Percentiles rank a stretch among this genome's conserved stretches.
Evolutionary conservation across 1,284 basidiomycete genomes (phyloP).

Genomic region (Coniophora puteana): DNA sequence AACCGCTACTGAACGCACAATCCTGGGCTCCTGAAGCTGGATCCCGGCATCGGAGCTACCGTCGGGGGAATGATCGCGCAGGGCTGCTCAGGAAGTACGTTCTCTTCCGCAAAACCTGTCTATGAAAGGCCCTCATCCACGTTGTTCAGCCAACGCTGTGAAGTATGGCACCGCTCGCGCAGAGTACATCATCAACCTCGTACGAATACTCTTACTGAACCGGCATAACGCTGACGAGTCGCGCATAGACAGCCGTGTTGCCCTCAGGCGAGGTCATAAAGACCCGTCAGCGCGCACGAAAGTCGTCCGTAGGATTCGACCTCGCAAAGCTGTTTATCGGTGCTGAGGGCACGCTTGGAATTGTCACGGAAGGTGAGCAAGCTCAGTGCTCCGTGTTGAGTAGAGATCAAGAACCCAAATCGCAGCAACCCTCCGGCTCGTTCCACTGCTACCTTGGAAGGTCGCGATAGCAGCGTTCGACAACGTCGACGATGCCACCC

Average conservation of each 20-base stretch:
- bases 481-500: constrained; percentile 60
- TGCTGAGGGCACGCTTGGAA: constrained; percentile 91
- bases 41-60: constrained; percentile 77
- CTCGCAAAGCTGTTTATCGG: constrained; percentile 91
- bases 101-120: constrained; percentile 8
- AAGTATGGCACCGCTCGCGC: constrained; percentile 84
- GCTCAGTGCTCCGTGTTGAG: background rate
- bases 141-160: constrained; percentile 73
- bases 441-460: constrained; percentile 76
- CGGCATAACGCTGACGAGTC: background rate
- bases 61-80: constrained; percentile 93
- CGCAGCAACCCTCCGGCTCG: constrained; percentile 73
- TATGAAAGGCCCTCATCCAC: background rate
- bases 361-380: constrained; percentile 78
- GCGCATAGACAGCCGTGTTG: constrained; percentile 77
- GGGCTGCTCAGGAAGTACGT: constrained; percentile 73
- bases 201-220: constrained; percentile 26
- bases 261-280: constrained; percentile 93
- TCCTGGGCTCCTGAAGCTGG: constrained; percentile 46
- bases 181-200: constrained; percentile 82
- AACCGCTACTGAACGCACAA: background rate
- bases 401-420: constrained; percentile 17
- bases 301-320: constrained; percentile 91
- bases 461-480: constrained; percentile 72
- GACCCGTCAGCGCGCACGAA: constrained; percentile 81